Evolutionary conservation across 2,329 filamentous ascomycete genomes (phyloP).

Genomic region (Hypoxylon sp.): DNA sequence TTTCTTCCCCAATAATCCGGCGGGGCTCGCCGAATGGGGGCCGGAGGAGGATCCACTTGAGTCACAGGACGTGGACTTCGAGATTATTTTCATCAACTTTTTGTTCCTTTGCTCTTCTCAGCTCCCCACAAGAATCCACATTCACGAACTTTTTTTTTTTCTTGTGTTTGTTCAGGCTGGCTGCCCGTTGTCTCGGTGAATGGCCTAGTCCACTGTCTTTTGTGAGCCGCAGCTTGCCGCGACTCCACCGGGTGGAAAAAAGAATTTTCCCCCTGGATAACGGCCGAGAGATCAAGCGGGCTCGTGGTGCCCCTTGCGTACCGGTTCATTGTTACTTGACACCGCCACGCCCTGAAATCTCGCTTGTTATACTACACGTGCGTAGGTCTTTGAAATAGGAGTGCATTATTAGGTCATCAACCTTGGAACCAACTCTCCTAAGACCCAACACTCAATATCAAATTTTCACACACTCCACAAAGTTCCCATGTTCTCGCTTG

Average conservation of each 20-base stretch:
- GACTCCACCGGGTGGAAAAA: constrained; percentile 42
- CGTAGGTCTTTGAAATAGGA: background rate
- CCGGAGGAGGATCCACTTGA: constrained; percentile 17
- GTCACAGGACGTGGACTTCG: constrained; percentile 20
- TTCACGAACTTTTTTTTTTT: constrained; percentile 31
- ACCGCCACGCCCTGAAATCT: constrained; percentile 14
- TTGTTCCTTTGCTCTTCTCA: constrained; percentile 15
- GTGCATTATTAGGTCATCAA: constrained; percentile 15
- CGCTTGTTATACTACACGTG: constrained; percentile 1
- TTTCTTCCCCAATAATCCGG: constrained; percentile 30
- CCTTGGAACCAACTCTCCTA: background rate
- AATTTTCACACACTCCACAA: background rate
- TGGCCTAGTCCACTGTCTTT: constrained; percentile 17
- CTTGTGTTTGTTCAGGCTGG: background rate
- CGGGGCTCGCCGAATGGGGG: constrained; percentile 29
- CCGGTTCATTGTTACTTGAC: background rate
- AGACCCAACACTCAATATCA: constrained; percentile 1
- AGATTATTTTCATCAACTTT: constrained; percentile 33
- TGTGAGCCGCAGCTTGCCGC: constrained; percentile 48
- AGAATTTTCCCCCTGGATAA: constrained; percentile 32
- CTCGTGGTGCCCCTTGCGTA: background rate
- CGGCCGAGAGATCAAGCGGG: background rate
- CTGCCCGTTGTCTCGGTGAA: constrained; percentile 31
- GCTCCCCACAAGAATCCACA: constrained; percentile 33
- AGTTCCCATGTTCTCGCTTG: background rate